phyloP scores from a whole-genome alignment of 1,284 basidiomycete genomes.

The Paramarasmius palmivorus region DNA sequence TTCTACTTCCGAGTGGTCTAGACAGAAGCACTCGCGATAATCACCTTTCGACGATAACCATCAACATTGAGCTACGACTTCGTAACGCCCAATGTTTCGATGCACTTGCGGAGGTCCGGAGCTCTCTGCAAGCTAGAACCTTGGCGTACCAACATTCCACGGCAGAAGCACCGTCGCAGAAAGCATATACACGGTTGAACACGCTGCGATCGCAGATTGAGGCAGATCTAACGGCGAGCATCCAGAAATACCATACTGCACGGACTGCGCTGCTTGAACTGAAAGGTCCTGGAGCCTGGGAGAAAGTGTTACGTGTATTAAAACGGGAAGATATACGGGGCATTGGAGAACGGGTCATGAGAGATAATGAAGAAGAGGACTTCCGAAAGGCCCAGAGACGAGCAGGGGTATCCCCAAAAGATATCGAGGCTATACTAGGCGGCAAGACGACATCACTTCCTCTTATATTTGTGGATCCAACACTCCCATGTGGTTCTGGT shows the following conservation, averaged over 20 bases:
- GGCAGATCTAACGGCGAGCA: neutral
- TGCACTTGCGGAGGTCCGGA: neutral
- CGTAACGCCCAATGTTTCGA: neutral
- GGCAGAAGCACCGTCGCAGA: constrained; percentile 5
- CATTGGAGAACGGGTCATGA: constrained; percentile 11
- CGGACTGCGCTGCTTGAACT: constrained; percentile 4
- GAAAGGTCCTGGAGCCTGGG: constrained; percentile 12
- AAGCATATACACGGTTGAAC: neutral
- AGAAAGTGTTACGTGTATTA: neutral
- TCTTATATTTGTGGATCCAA: neutral
- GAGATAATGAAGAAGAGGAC: constrained; percentile 11
- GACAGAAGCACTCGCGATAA: neutral
- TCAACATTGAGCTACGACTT: neutral
- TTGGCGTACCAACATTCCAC: constrained; percentile 1
- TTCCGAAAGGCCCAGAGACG: neutral
- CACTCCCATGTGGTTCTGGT: neutral
- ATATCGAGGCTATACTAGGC: neutral
- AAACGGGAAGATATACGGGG: constrained; percentile 12
- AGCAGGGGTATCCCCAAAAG: constrained; percentile 3
- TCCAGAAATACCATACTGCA: constrained; percentile 3
- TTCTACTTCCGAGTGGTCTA: neutral
- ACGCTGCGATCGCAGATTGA: constrained; percentile 7
- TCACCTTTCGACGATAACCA: neutral
- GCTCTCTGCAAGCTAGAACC: constrained; percentile 1
- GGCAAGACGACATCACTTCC: neutral